Conservation (phyloP, 2,329 filamentous ascomycete species). For the Endothia cerciana region DNA sequence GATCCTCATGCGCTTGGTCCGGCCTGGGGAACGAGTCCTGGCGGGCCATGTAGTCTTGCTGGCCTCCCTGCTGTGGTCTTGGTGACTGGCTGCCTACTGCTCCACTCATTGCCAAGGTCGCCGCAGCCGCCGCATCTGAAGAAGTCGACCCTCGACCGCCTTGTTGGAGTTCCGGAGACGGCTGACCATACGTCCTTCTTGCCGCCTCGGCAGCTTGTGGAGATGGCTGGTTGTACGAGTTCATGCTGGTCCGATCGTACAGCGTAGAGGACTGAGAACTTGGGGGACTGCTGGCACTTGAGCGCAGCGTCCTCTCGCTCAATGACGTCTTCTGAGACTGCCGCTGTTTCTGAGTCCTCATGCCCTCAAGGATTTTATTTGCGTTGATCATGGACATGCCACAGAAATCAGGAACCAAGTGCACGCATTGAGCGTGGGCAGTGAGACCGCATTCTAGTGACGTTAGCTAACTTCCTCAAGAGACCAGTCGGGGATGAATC, state of each 20-base stretch:
- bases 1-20: conserved; percentile 42
- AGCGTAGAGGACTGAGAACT: conserved; percentile 37
- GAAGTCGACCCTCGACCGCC: conserved; percentile 59
- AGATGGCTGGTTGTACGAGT: conserved; percentile 40
- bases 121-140: conserved; percentile 54
- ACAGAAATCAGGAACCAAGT: conserved; percentile 97
- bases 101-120: conserved; percentile 63
- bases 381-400: conserved; percentile 99
- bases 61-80: conserved; percentile 36
- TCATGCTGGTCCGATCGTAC: conserved; percentile 28
- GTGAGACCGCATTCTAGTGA: conserved; percentile 82
- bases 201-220: conserved; percentile 65
- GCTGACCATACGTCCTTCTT: conserved; percentile 65
- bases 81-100: conserved; percentile 43
- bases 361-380: conserved; percentile 88
- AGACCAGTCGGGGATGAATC: not conserved
- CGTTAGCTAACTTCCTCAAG: conserved; percentile 34
- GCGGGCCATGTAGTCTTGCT: conserved; percentile 41
- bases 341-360: conserved; percentile 73
- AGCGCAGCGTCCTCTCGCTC: conserved; percentile 68
- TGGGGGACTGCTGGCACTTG: conserved; percentile 51
- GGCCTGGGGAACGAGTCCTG: conserved; percentile 36
- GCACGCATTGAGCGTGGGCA: conserved; percentile 87
- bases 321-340: conserved; percentile 63
- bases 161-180: conserved; percentile 52